Base-by-base conservation (phyloP, 2,329 filamentous ascomycete species). In the Didymosphaeria variabile region DNA sequence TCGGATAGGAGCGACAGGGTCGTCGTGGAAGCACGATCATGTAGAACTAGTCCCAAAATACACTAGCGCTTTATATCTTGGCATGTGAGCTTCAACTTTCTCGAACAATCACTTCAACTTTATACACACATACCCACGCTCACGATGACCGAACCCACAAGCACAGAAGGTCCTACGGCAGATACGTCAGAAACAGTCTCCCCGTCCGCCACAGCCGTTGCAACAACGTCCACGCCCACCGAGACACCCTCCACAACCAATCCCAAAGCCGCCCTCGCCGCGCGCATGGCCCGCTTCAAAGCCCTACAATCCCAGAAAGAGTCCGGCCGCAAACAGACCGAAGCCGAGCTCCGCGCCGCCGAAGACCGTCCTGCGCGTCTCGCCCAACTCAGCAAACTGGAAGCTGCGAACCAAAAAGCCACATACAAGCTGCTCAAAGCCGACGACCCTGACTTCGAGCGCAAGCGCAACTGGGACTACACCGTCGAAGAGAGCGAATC, bases 391-490 rank as follows among this genome's bases (percentile, higher is more conserved):
- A 88, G 88, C 1, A 87, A 91, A 1, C 83, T 98, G n/a, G 89
- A 91, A 66, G 91, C 94, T 64, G 93, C 93, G 73, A 91, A 93
- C 72, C 94, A 92, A 58, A 89, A 95, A 67, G 94, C 95, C 21
- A 89, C 91, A 6, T 93, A 97, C 78, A 99, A 98, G 75, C 87
- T 99, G 0, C 86, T 97, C 46, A 97, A 97, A 82, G 92, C 93
- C 4, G 93, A 97, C 72, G 90, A 93, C 1, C 93, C 92, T 58
- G 95, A 98, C 78, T 99, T 98, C 74, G 95, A 99, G 84, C 91
- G 95, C 68, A 97, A 98, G 81, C 90, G 95, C 44, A 95, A 95
- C 1, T 99, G 95, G 95, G 95, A 98, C 81, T 99, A 95, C 92
- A 99, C 95, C 0, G 84, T 94, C 7, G 95, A 99, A 66, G 95